These are phyloP conservation scores for Candida tallmaniae DNA, from an alignment of 805 yeast species.

Conservation along the genomic window DNA sequence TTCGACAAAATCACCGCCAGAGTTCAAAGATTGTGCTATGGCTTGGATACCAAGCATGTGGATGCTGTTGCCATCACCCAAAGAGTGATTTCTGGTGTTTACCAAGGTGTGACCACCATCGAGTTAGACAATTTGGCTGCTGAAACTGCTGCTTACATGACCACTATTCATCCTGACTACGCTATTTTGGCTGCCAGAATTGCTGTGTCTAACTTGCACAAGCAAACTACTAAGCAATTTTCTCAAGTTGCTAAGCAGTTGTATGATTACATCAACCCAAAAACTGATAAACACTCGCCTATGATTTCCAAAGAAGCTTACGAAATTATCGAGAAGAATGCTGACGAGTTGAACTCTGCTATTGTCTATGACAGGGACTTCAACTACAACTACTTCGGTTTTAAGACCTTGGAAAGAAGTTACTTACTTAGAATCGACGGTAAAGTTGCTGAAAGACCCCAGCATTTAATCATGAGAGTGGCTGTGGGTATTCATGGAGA, in stretches of 20 bases:
- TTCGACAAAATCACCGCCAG: conserved; percentile 94
- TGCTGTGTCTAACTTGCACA: conserved; percentile 90
- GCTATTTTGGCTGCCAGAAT: conserved; percentile 93
- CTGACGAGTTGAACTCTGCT: conserved; percentile 43
- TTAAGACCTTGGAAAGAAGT: conserved; percentile 58
- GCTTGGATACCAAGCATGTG: conserved; percentile 84
- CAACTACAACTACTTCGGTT: conserved; percentile 55
- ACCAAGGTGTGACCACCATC: conserved; percentile 93
- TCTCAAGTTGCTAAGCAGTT: conserved; percentile 72
- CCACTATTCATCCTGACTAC: conserved; percentile 97
- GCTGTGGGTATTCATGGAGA: conserved; percentile 57
- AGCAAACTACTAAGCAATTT: conserved; percentile 85
- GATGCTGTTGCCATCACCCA: conserved; percentile 96
- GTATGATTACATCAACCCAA: conserved; percentile 76
- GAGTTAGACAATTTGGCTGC: conserved; percentile 74
- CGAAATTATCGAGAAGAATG: conserved; percentile 30
- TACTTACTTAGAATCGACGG: conserved; percentile 52
- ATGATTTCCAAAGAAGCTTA: conserved; percentile 41
- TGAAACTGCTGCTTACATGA: conserved; percentile 96
- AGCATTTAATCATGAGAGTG: conserved; percentile 58
- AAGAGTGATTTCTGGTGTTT: conserved; percentile 91
- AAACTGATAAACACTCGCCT: conserved; percentile 55
- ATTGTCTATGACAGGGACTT: conserved; percentile 48
- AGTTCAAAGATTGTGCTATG: conserved; percentile 89
- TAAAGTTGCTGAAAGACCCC: conserved; percentile 58